Conservation (phyloP, 805 yeast species). For the Lipomyces anomalus region DNA sequence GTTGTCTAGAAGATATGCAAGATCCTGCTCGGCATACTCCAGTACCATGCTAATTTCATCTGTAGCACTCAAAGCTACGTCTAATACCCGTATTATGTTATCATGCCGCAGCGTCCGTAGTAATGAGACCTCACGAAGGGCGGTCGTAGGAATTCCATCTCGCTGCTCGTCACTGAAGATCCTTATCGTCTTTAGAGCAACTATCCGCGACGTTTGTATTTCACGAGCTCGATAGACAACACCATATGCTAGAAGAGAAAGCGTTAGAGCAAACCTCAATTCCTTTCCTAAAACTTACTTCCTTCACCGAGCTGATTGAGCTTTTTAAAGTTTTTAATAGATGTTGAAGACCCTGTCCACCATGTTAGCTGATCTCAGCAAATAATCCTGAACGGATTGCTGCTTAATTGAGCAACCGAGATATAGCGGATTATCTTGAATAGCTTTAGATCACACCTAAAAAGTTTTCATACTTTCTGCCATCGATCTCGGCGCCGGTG, state of each 20-base stretch:
- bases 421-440: background rate
- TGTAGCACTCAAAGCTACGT: slow-evolving; percentile 80
- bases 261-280: too few relatives aligned
- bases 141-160: slow-evolving; percentile 93
- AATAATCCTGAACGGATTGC: background rate
- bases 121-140: slow-evolving; percentile 80
- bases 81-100: slow-evolving; percentile 71
- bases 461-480: slow-evolving; percentile 2
- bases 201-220: slow-evolving; percentile 54
- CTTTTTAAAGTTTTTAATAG: slow-evolving; percentile 4
- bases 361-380: too few relatives aligned
- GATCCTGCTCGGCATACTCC: slow-evolving; percentile 73
- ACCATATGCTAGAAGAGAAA: slow-evolving; percentile 48
- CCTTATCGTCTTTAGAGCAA: slow-evolving; percentile 76
- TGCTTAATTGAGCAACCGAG: background rate
- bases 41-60: slow-evolving; percentile 73
- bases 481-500: background rate
- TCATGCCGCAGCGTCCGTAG: slow-evolving; percentile 74
- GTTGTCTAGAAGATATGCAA: slow-evolving; percentile 17
- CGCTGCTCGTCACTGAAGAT: slow-evolving; percentile 61
- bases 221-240: slow-evolving; percentile 83
- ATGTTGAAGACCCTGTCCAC: slow-evolving; percentile 4
- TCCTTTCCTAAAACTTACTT: slow-evolving; percentile 7
- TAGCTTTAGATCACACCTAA: slow-evolving; percentile 7
- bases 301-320: slow-evolving; percentile 19